Evolutionary conservation across 192 early-diverging fungal genomes (phyloP), one percentile per base, ranked within the genome.

Genomic region (Coemansia guatemalensis): DNA sequence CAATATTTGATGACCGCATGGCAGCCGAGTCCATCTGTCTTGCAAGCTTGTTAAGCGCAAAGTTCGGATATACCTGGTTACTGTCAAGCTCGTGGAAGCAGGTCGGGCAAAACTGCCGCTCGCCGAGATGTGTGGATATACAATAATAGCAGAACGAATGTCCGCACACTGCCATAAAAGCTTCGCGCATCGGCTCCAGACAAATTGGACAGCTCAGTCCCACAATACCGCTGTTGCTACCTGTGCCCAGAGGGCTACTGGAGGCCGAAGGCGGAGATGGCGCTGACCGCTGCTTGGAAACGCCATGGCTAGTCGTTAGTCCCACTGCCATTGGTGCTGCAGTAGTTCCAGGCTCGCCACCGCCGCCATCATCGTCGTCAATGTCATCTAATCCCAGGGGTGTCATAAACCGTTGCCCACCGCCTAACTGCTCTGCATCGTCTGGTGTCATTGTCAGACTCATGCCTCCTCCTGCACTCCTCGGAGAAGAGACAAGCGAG

Each of bases 91-190:
- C 39, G 12, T 74, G 65, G 58, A 78, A 64, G 70, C 94, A 96
- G 0, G 83, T 74, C 1, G 94, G 94, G 53, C 94, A 96, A 35
- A 72, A 75, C 22, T 81, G 76, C 26, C 81, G 73, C 8, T 76
- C 69, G 7, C 70, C 39, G 2, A 94, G 79, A 65, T 94, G 90
- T 20, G 77, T 67, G 3, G 79, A 75, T 48, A 96, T 94, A 65
- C 94, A 96, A 6, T 71, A 59, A 71, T 88, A 86, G 67, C 91
- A 95, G 75, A 90, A 95, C 5, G 90, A 91, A 72, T 95, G 93
- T 1, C 93, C 92, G 73, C 93, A 95, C 23, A 82, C 81, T 2
- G 91, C 85, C 67, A 92, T 85, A 69, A 88, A 92, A 0, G 90
- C 89, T 52, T 92, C 87, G 29, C 73, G 73, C 60, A 95, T 88